Evolutionary conservation across 176 grass and related monocot genomes (phyloP).

Genomic region (Phoenix dactylifera): DNA sequence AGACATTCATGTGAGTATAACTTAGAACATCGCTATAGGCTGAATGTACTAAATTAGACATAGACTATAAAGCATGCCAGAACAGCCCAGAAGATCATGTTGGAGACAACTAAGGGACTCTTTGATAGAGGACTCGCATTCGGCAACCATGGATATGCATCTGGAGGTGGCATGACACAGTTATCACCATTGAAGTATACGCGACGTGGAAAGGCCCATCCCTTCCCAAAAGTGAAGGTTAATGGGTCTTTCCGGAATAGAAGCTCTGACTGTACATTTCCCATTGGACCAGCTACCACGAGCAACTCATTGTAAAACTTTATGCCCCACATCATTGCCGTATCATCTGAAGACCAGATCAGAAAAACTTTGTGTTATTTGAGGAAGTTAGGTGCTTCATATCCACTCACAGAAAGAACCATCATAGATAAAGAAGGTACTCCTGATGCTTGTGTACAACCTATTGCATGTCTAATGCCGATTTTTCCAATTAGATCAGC

Average conservation of each 20-base stretch:
- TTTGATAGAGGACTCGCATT: slow-evolving; percentile 56
- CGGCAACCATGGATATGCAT: slow-evolving; percentile 74
- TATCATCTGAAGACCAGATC: slow-evolving; percentile 54
- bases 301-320: slow-evolving; percentile 93
- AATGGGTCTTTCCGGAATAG: slow-evolving; percentile 55
- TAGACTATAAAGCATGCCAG: slow-evolving; percentile 52
- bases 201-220: slow-evolving; percentile 76
- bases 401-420: no score
- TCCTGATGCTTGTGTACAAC: no score
- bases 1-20: no score
- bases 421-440: no score
- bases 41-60: slow-evolving; percentile 2
- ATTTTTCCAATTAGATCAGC: no score
- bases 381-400: no score
- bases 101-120: slow-evolving; percentile 35
- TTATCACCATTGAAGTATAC: slow-evolving; percentile 92
- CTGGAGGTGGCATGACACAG: slow-evolving; percentile 72
- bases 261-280: slow-evolving; percentile 71
- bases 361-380: no score
- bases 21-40: no score
- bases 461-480: no score
- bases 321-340: slow-evolving; percentile 86
- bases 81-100: slow-evolving; percentile 40
- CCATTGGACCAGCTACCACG: slow-evolving; percentile 58
- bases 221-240: slow-evolving; percentile 64